Evolutionary conservation across 1,284 basidiomycete genomes (phyloP).

Genomic region (Farysia itapuensis): DNA sequence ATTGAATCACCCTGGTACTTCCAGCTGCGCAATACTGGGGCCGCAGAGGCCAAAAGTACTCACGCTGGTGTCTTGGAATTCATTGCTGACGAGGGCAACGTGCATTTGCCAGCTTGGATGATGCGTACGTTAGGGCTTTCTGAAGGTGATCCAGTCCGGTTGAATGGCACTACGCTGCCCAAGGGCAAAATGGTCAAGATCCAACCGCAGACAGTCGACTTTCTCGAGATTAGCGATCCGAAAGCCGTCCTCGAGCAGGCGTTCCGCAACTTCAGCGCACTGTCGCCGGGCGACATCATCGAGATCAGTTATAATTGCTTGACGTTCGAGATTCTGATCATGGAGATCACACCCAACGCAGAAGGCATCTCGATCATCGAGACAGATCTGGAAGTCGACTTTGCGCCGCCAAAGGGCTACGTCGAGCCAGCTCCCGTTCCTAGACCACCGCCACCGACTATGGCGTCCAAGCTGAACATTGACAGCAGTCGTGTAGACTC

Average conservation of each 20-base stretch:
- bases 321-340: constrained; percentile 89
- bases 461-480: constrained; percentile 96
- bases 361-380: constrained; percentile 89
- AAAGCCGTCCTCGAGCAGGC: constrained; percentile 97
- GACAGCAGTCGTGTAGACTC: constrained; percentile 63
- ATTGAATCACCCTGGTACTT: constrained; percentile 95
- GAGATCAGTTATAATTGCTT: constrained; percentile 68
- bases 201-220: constrained; percentile 92
- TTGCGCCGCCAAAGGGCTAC: constrained; percentile 67
- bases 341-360: constrained; percentile 78
- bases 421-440: constrained; percentile 83
- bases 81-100: constrained; percentile 93
- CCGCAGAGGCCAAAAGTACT: constrained; percentile 63
- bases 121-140: constrained; percentile 91
- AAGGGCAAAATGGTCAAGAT: constrained; percentile 97
- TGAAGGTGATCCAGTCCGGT: constrained; percentile 91
- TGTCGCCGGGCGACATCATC: constrained; percentile 62
- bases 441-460: constrained; percentile 79
- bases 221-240: constrained; percentile 83
- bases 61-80: constrained; percentile 98
- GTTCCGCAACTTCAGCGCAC: constrained; percentile 81
- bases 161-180: constrained; percentile 81
- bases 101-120: constrained; percentile 98
- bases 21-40: constrained; percentile 79
- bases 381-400: constrained; percentile 85